These are phyloP conservation scores for Taiwanofungus camphoratus DNA, from an alignment of 1,284 basidiomycete genomes.

Conservation along the genomic window DNA sequence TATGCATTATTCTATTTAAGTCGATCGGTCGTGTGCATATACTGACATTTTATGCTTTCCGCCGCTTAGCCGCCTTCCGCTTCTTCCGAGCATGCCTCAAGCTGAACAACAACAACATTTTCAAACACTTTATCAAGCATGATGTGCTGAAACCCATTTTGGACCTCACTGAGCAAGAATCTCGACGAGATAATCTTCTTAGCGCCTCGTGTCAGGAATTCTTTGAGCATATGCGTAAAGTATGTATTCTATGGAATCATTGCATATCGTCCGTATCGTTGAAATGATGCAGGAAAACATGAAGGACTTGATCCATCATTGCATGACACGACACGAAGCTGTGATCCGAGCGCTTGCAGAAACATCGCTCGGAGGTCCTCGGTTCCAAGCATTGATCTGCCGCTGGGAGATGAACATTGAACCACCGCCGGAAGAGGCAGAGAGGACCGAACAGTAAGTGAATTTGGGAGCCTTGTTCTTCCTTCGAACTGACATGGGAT, in stretches of 20 bases:
- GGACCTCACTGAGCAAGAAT: constrained; percentile 78
- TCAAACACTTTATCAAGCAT: constrained; percentile 80
- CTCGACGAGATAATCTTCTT: constrained; percentile 84
- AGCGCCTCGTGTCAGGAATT: constrained; percentile 94
- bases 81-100: constrained; percentile 87
- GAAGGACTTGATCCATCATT: constrained; percentile 78
- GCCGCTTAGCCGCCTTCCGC: constrained; percentile 71
- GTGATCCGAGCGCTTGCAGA: constrained; percentile 63
- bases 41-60: constrained; percentile 6
- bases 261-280: constrained; percentile 7
- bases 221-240: constrained; percentile 86
- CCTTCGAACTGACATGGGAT: not conserved
- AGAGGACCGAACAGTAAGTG: constrained; percentile 46
- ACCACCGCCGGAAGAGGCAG: constrained; percentile 48
- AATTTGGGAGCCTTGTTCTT: not conserved
- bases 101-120: constrained; percentile 83
- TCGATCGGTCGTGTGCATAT: not conserved
- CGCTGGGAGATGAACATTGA: constrained; percentile 93
- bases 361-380: constrained; percentile 54
- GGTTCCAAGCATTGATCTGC: constrained; percentile 69
- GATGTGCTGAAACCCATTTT: constrained; percentile 82
- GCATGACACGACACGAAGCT: constrained; percentile 75
- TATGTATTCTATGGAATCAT: constrained; percentile 31
- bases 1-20: constrained; percentile 32
- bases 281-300: constrained; percentile 66